Evolutionary conservation across 106 monocot species (phyloP).

Genomic region (Iris macrosiphon): DNA sequence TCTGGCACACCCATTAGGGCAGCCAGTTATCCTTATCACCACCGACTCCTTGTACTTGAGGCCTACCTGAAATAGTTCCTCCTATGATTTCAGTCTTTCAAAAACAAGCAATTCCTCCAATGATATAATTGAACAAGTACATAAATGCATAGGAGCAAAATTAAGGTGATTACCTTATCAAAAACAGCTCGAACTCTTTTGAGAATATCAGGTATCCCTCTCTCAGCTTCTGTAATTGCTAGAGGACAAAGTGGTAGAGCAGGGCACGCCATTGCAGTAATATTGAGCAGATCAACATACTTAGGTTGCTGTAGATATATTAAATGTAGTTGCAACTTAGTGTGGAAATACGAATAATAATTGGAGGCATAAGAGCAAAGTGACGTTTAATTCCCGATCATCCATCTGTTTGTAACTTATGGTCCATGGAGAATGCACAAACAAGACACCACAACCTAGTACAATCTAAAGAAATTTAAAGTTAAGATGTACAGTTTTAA

Average conservation of each 20-base stretch:
- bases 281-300: conserved; percentile 85
- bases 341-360: not conserved
- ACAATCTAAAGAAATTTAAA: too few relatives aligned
- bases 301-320: conserved; percentile 43
- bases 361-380: too few relatives aligned
- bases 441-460: too few relatives aligned
- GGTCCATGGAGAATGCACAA: too few relatives aligned
- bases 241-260: conserved; percentile 85
- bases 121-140: not conserved
- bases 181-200: conserved; percentile 83
- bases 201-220: conserved; percentile 82
- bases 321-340: not conserved
- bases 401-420: not conserved
- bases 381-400: not conserved
- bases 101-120: not conserved
- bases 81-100: too few relatives aligned
- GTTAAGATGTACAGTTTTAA: too few relatives aligned
- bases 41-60: conserved; percentile 59
- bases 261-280: conserved; percentile 97
- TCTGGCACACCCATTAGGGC: conserved; percentile 96
- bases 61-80: conserved; percentile 53
- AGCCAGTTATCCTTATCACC: conserved; percentile 88
- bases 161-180: conserved; percentile 51
- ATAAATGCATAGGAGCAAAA: not conserved
- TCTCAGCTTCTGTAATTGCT: conserved; percentile 92